A percentile compares a stretch with the other conserved stretches of the same genome.
Conservation (phyloP, 495 filamentous ascomycete genomes). For the Podospora pseudoanserina region DNA sequence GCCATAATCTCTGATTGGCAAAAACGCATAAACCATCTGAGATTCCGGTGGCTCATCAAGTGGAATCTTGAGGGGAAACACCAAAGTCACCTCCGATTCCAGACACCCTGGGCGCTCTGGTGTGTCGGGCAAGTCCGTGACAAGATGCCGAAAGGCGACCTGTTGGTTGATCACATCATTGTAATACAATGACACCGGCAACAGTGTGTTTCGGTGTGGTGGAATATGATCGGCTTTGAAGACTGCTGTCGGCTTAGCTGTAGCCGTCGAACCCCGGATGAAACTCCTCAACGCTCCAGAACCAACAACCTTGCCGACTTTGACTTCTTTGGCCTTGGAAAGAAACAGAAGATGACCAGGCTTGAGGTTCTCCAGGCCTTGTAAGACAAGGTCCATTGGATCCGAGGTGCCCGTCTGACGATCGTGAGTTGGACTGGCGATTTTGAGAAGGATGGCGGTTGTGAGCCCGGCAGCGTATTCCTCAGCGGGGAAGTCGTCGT, state of each 20-base stretch:
- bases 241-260: neutral
- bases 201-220: neutral
- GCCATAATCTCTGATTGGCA: slow-evolving; percentile 2
- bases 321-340: neutral
- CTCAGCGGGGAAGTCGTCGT: neutral
- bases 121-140: neutral
- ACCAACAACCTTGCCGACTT: neutral
- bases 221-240: neutral
- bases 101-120: neutral
- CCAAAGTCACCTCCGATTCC: neutral
- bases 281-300: neutral
- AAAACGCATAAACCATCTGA: neutral
- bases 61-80: neutral
- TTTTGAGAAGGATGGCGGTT: neutral
- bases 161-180: neutral
- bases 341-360: neutral
- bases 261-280: neutral
- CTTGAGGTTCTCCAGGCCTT: neutral
- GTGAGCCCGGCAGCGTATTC: neutral
- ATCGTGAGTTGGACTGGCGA: neutral
- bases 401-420: neutral
- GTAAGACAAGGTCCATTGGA: neutral
- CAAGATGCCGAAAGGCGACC: neutral
- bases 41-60: neutral
- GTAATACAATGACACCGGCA: neutral